Evolutionary conservation across 139 green algal species (phyloP), one percentile per base, ranked within the genome.

Genomic region (Coccomyxa sp.): DNA sequence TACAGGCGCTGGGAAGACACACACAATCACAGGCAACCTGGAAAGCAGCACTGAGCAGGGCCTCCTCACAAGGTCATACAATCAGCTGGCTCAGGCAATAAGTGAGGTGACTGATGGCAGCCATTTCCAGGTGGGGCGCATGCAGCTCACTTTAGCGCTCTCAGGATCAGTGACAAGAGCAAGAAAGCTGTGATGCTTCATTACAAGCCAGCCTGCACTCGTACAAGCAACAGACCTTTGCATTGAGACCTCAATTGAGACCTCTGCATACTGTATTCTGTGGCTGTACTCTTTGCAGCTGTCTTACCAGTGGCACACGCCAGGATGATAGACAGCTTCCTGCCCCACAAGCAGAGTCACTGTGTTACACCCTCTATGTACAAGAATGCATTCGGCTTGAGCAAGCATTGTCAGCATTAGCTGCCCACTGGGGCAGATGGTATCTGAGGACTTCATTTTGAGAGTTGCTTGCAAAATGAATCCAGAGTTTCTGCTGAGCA

Each of bases 1-100:
- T n/a, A 95, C 91, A 22, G 90, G 89, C 72, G 77, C 77, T 73
- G 92, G 92, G 38, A 96, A 96, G 77, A 95, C 92, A 4, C 90
- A 95, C 83, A 93, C 88, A 0, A 80, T 97, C 8, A 82, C 94
- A 73, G 92, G 92, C 0, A 70, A 86, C 54, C 41, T 81, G 18
- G 27, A 22, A 3, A 64, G 50, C 27, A 22, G 72, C 0, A 18
- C 36, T 6, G 39, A 85, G 29, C 70, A 74, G 0, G 91, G 91
- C 27, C 84, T 96, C n/a, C 86, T 95, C 37, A 87, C 89, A 2
- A 79, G 92, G 0, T 87, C 90, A 12, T 75, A 94, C 6, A 33
- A 37, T 2, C 82, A 88, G 70, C 76, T 94, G 36, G 82, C 75
- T 31, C 22, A 69, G 1, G 89, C 81, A 35, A 87, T 91, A 12